Base-by-base conservation (phyloP, 2,329 filamentous ascomycete species). In the Xylaria sp. region DNA sequence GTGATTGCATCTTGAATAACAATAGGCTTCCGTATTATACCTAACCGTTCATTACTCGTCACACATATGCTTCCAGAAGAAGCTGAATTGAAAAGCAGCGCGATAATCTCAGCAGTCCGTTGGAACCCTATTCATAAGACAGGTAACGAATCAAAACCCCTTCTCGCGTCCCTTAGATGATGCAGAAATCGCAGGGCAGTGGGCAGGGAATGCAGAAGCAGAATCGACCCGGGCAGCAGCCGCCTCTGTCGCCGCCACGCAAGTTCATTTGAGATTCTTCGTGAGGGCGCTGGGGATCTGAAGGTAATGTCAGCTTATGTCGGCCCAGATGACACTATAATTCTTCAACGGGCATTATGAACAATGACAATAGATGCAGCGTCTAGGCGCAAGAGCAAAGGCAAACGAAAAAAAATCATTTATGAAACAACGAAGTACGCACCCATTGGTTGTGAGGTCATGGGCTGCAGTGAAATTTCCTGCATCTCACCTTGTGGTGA, bases 121-220 rank as follows among this genome's bases (percentile, higher is more conserved):
- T 28, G 18, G 13, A 46, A n/a, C 31, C 55, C 55, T 23, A 28
- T 41, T n/a, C 3, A 10, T 12, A 1, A 12, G 23, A n/a, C 4
- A 6, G 18, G 13, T 25, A 25, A 12, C 39, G 23, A 55, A 39
- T 31, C 9, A 25, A 59, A 39, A 20, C n/a, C 18, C 12, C 5
- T 12, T 15, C 20, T 15, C 61, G 28, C 36, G 10, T 25, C 23
- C 41, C 46, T 58, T 66, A 76, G 56, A 76, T 76, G 52, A 76
- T 75, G 43, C 75, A 76, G 69, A 72, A 77, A 65, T 76, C 75
- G 61, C 75, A 76, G 15, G 75, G 75, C 7, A 76, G 54, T 25
- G 75, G 74, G 67, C 75, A 76, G 1, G 75, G 75, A 10, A 76
- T 69, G 57, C 73, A 75, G 74, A 76, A 76, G 66, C 75, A 76